phyloP scores from a whole-genome alignment of 73 alveolate species.

The Paramecium sexaurelia region DNA sequence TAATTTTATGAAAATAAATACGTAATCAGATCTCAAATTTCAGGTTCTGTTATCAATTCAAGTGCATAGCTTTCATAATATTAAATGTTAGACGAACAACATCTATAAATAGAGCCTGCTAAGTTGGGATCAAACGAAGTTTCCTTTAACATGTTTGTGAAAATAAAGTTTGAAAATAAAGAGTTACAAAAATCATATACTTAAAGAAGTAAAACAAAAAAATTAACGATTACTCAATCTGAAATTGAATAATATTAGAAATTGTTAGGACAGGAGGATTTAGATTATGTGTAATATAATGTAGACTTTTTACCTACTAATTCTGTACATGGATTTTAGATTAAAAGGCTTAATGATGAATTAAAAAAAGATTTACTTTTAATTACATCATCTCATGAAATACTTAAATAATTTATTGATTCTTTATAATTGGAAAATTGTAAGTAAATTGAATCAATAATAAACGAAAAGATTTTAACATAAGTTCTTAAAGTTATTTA shows the following conservation, averaged over 20 bases:
- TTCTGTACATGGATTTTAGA: conserved; percentile 26
- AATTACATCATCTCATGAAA: conserved; percentile 29
- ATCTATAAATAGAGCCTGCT: conserved; percentile 1
- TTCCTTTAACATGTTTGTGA: neutral
- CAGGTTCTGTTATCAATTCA: conserved; percentile 18
- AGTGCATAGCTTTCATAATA: neutral
- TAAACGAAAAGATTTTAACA: neutral
- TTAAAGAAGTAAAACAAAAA: neutral
- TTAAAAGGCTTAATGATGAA: neutral
- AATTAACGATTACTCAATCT: neutral
- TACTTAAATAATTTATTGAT: neutral
- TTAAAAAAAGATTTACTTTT: neutral
- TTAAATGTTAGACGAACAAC: neutral
- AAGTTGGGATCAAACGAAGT: neutral
- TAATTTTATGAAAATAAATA: neutral
- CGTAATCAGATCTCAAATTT: neutral
- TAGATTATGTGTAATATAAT: conserved; percentile 13
- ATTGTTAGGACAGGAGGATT: neutral
- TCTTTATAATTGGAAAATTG: neutral
- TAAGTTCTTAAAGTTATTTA: neutral
- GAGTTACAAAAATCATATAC: neutral
- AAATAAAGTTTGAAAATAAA: neutral
- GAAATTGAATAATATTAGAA: conserved; percentile 4
- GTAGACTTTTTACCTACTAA: neutral
- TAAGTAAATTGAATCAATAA: neutral